A percentile compares a stretch with the other conserved stretches of the same genome.
phyloP scores from a whole-genome alignment of 75 land plant genomes.

The Picea glauca region DNA sequence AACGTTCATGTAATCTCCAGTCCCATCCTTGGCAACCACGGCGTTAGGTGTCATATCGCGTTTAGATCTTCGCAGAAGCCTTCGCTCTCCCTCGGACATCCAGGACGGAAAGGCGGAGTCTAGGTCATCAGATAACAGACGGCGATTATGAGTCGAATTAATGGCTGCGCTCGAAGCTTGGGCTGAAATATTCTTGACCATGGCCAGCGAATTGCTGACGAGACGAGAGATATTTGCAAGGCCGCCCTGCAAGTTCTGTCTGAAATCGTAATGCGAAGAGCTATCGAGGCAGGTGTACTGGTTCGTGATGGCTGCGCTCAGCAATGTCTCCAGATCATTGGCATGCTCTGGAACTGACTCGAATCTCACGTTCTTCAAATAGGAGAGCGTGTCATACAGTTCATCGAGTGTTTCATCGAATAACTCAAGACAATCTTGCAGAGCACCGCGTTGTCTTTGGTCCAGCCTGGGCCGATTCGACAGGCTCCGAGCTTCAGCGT shows the following conservation, averaged over 20 bases:
- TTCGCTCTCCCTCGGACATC: constrained; percentile 24
- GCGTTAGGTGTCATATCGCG: constrained; percentile 17
- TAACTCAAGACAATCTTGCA: constrained; percentile 59
- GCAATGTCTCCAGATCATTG: constrained; percentile 10
- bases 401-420: constrained; percentile 31
- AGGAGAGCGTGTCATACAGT: constrained; percentile 15
- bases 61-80: constrained; percentile 15
- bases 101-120: constrained; percentile 8
- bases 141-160: too few relatives aligned
- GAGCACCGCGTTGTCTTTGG: constrained; percentile 18
- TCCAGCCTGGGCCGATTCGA: constrained; percentile 1
- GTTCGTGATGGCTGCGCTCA: constrained; percentile 60
- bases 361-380: constrained; percentile 12
- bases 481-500: constrained; percentile 25
- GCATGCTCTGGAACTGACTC: not conserved
- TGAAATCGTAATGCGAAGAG: constrained; percentile 13
- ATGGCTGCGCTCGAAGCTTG: too few relatives aligned
- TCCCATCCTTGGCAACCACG: constrained; percentile 65
- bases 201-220: constrained; percentile 45
- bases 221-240: constrained; percentile 20
- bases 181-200: constrained; percentile 47
- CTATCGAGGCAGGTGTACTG: constrained; percentile 74
- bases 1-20: constrained; percentile 27
- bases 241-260: constrained; percentile 11
- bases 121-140: too few relatives aligned